A percentile compares a stretch with the other conserved stretches of the same genome.
These are phyloP conservation scores for Pseudocercospora vitis DNA, from an alignment of 2,329 filamentous ascomycete genomes.

Conservation along the genomic window DNA sequence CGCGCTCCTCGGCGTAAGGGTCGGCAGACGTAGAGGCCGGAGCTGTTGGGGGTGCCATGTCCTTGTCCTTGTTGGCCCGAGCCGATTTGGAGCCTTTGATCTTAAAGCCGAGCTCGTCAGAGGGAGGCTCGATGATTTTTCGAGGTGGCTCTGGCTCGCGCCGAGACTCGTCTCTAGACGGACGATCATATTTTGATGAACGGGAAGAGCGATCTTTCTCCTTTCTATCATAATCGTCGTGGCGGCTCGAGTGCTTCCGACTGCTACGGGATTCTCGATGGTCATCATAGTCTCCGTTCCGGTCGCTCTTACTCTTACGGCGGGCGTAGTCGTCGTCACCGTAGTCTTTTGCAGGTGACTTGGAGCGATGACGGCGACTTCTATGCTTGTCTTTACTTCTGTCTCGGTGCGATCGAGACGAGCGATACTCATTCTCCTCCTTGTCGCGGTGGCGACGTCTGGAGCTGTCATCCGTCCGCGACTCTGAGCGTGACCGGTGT, in stretches of 20 bases:
- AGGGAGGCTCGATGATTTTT: slow-evolving; percentile 28
- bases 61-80: slow-evolving; percentile 22
- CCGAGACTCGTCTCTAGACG: slow-evolving; percentile 40
- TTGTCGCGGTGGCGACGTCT: slow-evolving; percentile 59
- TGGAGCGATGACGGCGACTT: slow-evolving; percentile 44
- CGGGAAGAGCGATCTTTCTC: slow-evolving; percentile 46
- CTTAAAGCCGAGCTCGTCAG: slow-evolving; percentile 49
- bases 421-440: slow-evolving; percentile 42
- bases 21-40: slow-evolving; percentile 27
- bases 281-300: slow-evolving; percentile 27
- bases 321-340: slow-evolving; percentile 30
- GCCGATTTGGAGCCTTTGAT: slow-evolving; percentile 45
- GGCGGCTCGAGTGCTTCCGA: slow-evolving; percentile 47
- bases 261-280: slow-evolving; percentile 30
- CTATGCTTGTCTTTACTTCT: slow-evolving; percentile 46
- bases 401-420: slow-evolving; percentile 49
- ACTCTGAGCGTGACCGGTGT: slow-evolving; percentile 64
- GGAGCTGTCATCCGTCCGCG: slow-evolving; percentile 58
- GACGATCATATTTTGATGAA: slow-evolving; percentile 43
- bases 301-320: slow-evolving; percentile 41
- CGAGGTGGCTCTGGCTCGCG: slow-evolving; percentile 30
- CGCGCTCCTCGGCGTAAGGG: slow-evolving; percentile 39
- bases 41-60: slow-evolving; percentile 31
- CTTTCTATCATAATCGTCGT: slow-evolving; percentile 50
- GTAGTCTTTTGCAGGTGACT: slow-evolving; percentile 38